Conservation (phyloP, 495 filamentous ascomycete genomes). For the Hypoxylon fuscum region DNA sequence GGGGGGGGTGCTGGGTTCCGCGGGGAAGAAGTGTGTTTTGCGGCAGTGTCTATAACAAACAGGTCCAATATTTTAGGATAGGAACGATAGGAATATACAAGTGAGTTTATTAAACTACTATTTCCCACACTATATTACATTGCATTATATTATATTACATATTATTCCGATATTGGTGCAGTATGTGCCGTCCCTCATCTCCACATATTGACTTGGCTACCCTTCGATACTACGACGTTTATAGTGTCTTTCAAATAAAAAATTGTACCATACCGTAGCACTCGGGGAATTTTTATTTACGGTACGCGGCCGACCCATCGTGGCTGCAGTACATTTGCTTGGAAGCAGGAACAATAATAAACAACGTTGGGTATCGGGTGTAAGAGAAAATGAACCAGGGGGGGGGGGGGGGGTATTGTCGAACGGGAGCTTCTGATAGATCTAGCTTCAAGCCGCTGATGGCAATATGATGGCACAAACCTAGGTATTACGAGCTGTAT, state of each 20-base stretch:
- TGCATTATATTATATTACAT: neutral
- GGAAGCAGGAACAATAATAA: neutral
- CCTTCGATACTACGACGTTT: constrained; percentile 13
- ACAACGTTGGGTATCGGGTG: neutral
- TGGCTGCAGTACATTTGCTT: constrained; percentile 12
- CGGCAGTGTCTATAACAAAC: constrained; percentile 7
- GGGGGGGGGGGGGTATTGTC: no score
- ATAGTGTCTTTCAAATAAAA: constrained; percentile 1
- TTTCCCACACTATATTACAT: constrained; percentile 2
- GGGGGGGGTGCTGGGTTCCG: neutral
- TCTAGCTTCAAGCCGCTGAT: neutral
- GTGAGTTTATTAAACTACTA: neutral
- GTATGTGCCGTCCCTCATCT: constrained; percentile 22
- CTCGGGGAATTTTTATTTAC: constrained; percentile 25
- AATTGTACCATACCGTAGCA: constrained; percentile 6
- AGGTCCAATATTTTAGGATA: constrained; percentile 10
- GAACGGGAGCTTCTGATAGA: no score
- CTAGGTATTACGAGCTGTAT: neutral
- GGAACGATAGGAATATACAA: constrained; percentile 7
- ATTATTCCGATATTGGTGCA: constrained; percentile 26
- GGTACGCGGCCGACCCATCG: constrained; percentile 12
- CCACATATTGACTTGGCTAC: constrained; percentile 26
- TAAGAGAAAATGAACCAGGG: neutral
- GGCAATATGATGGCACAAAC: neutral
- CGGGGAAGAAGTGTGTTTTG: neutral